Evolutionary conservation across 768 basidiomycete species (phyloP), one percentile per base, ranked within the genome.

Genomic region (Mrakia blollopis): DNA sequence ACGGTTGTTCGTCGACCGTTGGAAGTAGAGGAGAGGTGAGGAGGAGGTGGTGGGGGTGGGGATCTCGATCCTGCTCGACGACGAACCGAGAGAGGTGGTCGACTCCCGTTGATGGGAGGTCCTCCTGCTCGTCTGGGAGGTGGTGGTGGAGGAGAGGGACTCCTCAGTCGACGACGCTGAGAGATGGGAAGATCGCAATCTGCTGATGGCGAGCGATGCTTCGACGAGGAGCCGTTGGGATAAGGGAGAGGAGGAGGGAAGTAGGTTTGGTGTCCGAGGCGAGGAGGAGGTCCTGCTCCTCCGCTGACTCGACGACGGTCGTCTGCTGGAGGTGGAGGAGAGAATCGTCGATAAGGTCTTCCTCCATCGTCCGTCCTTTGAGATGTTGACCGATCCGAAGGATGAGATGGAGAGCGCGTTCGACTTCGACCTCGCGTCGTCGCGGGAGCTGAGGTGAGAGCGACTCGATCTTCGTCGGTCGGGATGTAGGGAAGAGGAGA

Each of bases 381-480:
- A 39, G 63, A 65, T 16, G 35, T 7, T 4, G 63, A 65, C 32
- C 63, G 65, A 1, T 37, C 13, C 2, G 35, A 35, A 7, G n/a
- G 62, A 32, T 63, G 16, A 18, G n/a, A 39, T 4, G 65, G 65
- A 39, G 65, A 68, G 25, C 37, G 65, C 39, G 65, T 68, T 3
- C 65, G 65, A 39, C 65, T 68, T 13, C 65, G 65, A 39, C 65
- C 65, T 68, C 65, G 57, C 57, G 57, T 57, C 57, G 57, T 25
- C 25, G 57, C 9, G 2, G 57, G 57, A 25, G 57, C 57, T 57
- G 57, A 57, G 57, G 25, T n/a, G 57, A 57, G 57, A 28, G 25
- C 39, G 65, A 18, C 37, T n/a, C 35, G 65, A 18, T 68, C 65
- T 5, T 39, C 35, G 11, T 68, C 65, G 35, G 32, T 68, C 11